Conservation (phyloP, 768 basidiomycete genomes). For the Gyrodon lividus region DNA sequence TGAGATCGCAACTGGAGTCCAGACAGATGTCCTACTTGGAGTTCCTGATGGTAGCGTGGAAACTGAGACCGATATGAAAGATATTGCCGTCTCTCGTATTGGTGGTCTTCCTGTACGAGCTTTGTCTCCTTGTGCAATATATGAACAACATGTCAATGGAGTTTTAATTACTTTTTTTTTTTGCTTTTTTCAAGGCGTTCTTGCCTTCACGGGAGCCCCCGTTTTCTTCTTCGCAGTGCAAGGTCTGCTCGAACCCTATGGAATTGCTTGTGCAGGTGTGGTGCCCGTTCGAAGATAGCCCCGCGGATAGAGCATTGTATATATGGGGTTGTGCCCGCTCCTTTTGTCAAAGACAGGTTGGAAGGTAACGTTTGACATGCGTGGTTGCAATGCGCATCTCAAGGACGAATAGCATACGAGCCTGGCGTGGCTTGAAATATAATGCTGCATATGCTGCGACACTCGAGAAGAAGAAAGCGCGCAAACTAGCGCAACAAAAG, state of each 20-base stretch:
- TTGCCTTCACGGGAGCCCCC: slow-evolving; percentile 62
- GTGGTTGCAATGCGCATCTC: slow-evolving; percentile 9
- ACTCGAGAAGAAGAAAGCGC: slow-evolving; percentile 54
- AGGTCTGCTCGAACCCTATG: slow-evolving; percentile 69
- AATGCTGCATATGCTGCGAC: slow-evolving; percentile 77
- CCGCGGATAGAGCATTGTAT: slow-evolving; percentile 82
- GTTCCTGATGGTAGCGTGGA: slow-evolving; percentile 75
- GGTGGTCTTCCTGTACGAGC: slow-evolving; percentile 87
- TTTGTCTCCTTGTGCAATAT: slow-evolving; percentile 44
- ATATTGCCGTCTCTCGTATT: slow-evolving; percentile 85
- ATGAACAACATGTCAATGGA: slow-evolving; percentile 45
- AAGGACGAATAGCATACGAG: slow-evolving; percentile 58
- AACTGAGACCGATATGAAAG: slow-evolving; percentile 54
- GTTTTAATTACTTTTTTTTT: slow-evolving; percentile 44
- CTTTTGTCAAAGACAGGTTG: slow-evolving; percentile 70
- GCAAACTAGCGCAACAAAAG: slow-evolving; percentile 39
- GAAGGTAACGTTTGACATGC: slow-evolving; percentile 50
- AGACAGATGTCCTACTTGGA: slow-evolving; percentile 76
- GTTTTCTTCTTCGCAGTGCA: slow-evolving; percentile 66
- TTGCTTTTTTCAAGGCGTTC: slow-evolving; percentile 61
- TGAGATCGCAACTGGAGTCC: slow-evolving; percentile 51
- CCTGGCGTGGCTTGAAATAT: slow-evolving; percentile 73
- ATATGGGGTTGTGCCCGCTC: slow-evolving; percentile 78
- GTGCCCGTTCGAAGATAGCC: slow-evolving; percentile 86
- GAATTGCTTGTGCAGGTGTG: slow-evolving; percentile 84